phyloP scores from a whole-genome alignment of 2,329 filamentous ascomycete species.

The Hymenoscyphus linearis region DNA sequence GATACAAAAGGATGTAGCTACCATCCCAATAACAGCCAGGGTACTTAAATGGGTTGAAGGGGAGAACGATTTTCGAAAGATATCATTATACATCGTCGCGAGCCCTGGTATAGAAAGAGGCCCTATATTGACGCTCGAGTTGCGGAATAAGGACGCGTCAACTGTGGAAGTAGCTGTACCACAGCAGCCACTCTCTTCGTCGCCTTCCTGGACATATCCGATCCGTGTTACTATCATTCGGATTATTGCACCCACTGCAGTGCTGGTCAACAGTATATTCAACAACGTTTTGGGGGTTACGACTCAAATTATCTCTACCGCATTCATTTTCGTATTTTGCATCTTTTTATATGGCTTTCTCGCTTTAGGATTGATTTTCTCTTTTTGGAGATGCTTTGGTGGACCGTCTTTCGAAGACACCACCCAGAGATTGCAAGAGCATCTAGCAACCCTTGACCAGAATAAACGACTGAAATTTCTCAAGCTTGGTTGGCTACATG shows the following conservation, averaged over 20 bases:
- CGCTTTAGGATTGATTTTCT: background rate
- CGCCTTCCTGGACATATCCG: conserved; percentile 11
- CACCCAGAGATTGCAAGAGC: background rate
- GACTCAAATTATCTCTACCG: background rate
- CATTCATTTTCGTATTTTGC: background rate
- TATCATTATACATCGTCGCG: background rate
- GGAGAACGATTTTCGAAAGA: background rate
- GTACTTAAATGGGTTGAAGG: background rate
- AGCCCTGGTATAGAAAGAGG: background rate
- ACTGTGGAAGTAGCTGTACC: background rate
- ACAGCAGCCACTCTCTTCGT: conserved; percentile 5
- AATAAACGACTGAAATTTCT: background rate
- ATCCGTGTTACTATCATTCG: conserved; percentile 11
- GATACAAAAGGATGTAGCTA: conserved; percentile 9
- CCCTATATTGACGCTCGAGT: conserved; percentile 4
- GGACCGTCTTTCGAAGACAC: background rate
- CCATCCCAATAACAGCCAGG: background rate
- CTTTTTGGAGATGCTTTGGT: background rate
- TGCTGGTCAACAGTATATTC: background rate
- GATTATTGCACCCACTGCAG: conserved; percentile 9
- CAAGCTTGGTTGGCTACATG: background rate
- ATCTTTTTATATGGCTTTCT: background rate
- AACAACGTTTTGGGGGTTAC: background rate
- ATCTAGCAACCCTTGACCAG: background rate
- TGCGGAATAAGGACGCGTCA: background rate